These are phyloP conservation scores for Syzygium grande DNA, from an alignment of 345 rosid genomes.

Conservation along the genomic window DNA sequence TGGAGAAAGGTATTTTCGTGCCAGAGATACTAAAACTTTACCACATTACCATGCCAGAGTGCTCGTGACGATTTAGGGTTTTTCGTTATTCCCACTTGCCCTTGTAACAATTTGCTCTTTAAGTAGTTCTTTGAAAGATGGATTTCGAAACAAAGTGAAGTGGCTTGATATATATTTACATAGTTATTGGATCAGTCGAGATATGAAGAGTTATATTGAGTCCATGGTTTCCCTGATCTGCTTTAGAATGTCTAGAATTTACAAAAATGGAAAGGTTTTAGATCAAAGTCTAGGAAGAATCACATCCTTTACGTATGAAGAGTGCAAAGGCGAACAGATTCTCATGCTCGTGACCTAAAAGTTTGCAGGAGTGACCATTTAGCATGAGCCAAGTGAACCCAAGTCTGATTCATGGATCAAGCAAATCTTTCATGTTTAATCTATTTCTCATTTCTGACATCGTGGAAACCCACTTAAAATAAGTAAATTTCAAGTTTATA, in stretches of 20 bases:
- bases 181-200: neutral
- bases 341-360: neutral
- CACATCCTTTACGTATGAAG: neutral
- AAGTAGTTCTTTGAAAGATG: neutral
- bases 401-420: neutral
- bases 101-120: neutral
- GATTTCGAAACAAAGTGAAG: neutral
- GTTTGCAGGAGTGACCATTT: neutral
- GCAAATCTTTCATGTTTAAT: neutral
- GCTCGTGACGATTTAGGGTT: neutral
- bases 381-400: neutral
- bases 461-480: neutral
- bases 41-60: neutral
- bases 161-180: neutral
- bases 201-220: neutral
- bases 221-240: neutral
- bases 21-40: neutral
- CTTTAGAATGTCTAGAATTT: neutral
- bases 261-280: neutral
- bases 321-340: constrained; percentile 1
- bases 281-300: neutral
- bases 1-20: constrained; percentile 24
- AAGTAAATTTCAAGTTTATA: neutral
- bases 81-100: fast-evolving
- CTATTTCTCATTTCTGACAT: neutral